Evolutionary conservation across 2,329 filamentous ascomycete genomes (phyloP), one percentile per base, ranked within the genome.

Genomic region (Calonectria pseudoreteaudii): DNA sequence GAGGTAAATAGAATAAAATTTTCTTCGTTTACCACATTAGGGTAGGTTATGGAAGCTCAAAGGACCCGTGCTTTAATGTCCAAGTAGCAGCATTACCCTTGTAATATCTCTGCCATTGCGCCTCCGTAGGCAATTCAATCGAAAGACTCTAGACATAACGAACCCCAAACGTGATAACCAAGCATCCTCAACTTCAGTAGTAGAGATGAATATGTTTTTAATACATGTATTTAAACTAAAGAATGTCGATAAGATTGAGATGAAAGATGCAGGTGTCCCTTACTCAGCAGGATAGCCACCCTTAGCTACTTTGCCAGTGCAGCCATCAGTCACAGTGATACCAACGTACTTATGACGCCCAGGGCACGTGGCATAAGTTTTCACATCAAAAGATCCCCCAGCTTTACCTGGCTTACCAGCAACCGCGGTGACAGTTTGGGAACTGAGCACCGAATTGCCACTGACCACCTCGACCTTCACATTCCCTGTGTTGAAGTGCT

Each of bases 401-500:
- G 52, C 52, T 47, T 68, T 68, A 0, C 66, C 66, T 23, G 66
- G 38, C n/a, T 60, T 68, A 6, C 66, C 66, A 9, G 66, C 66
- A 38, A 60, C 52, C 1, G 66, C 52, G 13, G 34, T 38, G n/a
- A 60, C 52, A 6, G 66, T 36, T 31, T 60, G 52, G 20, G 38
- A 28, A n/a, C 28, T 60, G 20, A 28, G 1, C 6, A 60, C 41
- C 5, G 66, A 20, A 8, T 2, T 13, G n/a, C 66, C 66, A 23
- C 52, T 49, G 6, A 68, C 28, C 13, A 68, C 52, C 30, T 68
- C 38, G 31, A 68, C 66, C 41, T 60, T 28, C 7, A 47, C 66
- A 14, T 68, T 68, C 3, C 66, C 66, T 0, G 66, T 60, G 34
- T 68, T 68, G n/a, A 68, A 68, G 41, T 68, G 52, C 38, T 68